Evolutionary conservation across 768 basidiomycete species (phyloP), one percentile per base, ranked within the genome.

Genomic region (Cystobasidium onofrii): DNA sequence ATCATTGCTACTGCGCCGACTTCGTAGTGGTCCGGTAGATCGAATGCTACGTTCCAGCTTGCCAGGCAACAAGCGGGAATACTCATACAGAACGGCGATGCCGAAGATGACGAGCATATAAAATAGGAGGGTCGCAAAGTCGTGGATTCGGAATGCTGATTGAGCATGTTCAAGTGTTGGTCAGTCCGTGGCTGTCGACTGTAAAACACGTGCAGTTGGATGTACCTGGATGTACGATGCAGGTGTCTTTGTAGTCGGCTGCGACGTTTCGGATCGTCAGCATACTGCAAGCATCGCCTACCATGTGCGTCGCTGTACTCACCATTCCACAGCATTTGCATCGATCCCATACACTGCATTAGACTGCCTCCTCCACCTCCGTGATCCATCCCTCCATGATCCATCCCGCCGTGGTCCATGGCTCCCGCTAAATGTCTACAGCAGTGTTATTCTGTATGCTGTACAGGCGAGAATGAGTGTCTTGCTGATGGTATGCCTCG

Each of bases 1-100:
- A 23, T 44, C 71, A 15, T 61, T 46, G n/a, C 61, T 46, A 15
- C 23, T 73, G 10, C 34, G 25, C 17, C 61, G 18, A 6, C 60
- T 46, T 50, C 36, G 34, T 33, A 2, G 13, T n/a, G 39, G 33
- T 12, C 41, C 61, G 25, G 34, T 73, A 10, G 41, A 29, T 18
- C 57, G 54, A 10, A 73, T 29, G 1, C 43, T 62, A 13, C 29
- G 50, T 44, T 73, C 71, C 17, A 73, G 61, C 44, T 29, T 13
- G 6, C 31, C 39, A 23, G 71, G 61, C 18, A 62, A 41, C 4
- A 73, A 41, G 4, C 71, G 29, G 1, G 41, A 44, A 43, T 73
- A 92, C 79, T 93, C 91, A 81, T 88, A 92, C 71, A 88, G 82
- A n/a, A 90, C 82, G 64, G 89, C 87, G 33, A 93, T 84, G 0